Evolutionary conservation across 225 moss, liverwort and hornwort species (phyloP), one percentile per base, ranked within the genome.

Genomic region (Takakia lepidozioides): DNA sequence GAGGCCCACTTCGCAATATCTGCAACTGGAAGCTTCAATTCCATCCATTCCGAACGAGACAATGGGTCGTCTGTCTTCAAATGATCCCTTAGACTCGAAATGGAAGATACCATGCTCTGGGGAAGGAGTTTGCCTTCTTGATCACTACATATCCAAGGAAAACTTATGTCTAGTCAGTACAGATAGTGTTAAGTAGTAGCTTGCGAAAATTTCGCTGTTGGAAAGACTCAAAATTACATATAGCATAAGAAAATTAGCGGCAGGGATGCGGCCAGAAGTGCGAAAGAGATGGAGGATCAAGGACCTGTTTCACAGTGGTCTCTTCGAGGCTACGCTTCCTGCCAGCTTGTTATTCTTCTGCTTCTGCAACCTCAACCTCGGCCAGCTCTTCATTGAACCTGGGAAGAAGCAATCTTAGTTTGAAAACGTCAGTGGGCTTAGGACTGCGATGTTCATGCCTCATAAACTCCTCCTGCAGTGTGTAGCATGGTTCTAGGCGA

Each of bases 61-160:
- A 62, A 20, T 10, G 57, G 62, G 38, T 62, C 52, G 2, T 19
- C 20, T 21, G 62, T 57, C 20, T 68, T 68, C 11, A 57, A 20
- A 5, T 68, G 57, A n/a, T 61, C 52, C 19, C 34, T 30, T 10
- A 62, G 41, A 28, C 50, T 49, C 0, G 26, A 29, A 3, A 62
- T 61, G 29, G 68, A 68, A 23, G 46, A 46, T 11, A 62, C 68
- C 57, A 62, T 62, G 40, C 51, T 62, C 15, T 27, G 56, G n/a
- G 62, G 62, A 38, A 68, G 57, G 10, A 68, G 40, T 68, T 68
- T 34, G 62, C 61, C 38, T 62, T 62, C n/a, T 68, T 62, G 5
- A 68, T 62, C 22, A 57, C 61, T 67, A 25, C 17, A 32, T 6
- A 6, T 32, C n/a, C n/a, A n/a, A n/a, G n/a, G n/a, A n/a, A n/a